These are phyloP conservation scores for Hyaloscypha hepaticicola DNA, from an alignment of 495 filamentous ascomycete genomes.

Conservation along the genomic window DNA sequence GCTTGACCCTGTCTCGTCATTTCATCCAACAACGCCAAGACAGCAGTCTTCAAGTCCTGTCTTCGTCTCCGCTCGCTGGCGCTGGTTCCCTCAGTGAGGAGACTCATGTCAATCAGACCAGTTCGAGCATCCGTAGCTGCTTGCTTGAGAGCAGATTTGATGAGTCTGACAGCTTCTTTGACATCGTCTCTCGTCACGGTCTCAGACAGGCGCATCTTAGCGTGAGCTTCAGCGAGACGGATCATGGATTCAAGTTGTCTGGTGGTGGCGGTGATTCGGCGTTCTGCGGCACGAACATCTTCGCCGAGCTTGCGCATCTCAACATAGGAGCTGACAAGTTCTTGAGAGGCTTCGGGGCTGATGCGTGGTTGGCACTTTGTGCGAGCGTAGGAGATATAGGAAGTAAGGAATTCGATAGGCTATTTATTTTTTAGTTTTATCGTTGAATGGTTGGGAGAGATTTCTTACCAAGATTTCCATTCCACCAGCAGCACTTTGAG, in stretches of 20 bases:
- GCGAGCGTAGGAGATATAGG: slow-evolving; percentile 97
- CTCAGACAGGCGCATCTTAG: slow-evolving; percentile 85
- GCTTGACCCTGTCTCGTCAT: slow-evolving; percentile 63
- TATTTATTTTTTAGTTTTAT: slow-evolving; percentile 33
- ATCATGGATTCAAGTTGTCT: slow-evolving; percentile 97
- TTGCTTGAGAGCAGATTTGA: slow-evolving; percentile 93
- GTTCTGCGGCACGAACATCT: slow-evolving; percentile 88
- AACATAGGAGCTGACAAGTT: slow-evolving; percentile 84
- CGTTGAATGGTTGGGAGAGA: background rate
- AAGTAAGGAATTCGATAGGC: slow-evolving; percentile 92
- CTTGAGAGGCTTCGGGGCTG: slow-evolving; percentile 70
- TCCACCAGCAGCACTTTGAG: slow-evolving; percentile 70
- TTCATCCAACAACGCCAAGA: slow-evolving; percentile 75
- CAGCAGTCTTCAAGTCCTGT: slow-evolving; percentile 79
- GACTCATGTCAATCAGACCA: slow-evolving; percentile 93
- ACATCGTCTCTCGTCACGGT: slow-evolving; percentile 82
- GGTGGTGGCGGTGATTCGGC: slow-evolving; percentile 96
- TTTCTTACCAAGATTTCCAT: slow-evolving; percentile 75
- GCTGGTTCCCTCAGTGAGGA: slow-evolving; percentile 89
- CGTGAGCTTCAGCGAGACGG: slow-evolving; percentile 91
- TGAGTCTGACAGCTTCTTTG: slow-evolving; percentile 85
- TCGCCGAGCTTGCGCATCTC: slow-evolving; percentile 95
- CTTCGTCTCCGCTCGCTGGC: slow-evolving; percentile 77
- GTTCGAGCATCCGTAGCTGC: slow-evolving; percentile 89
- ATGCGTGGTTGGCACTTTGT: slow-evolving; percentile 80